Base-by-base conservation (phyloP, 352 stramenopile species). In the Pythium volutum region DNA sequence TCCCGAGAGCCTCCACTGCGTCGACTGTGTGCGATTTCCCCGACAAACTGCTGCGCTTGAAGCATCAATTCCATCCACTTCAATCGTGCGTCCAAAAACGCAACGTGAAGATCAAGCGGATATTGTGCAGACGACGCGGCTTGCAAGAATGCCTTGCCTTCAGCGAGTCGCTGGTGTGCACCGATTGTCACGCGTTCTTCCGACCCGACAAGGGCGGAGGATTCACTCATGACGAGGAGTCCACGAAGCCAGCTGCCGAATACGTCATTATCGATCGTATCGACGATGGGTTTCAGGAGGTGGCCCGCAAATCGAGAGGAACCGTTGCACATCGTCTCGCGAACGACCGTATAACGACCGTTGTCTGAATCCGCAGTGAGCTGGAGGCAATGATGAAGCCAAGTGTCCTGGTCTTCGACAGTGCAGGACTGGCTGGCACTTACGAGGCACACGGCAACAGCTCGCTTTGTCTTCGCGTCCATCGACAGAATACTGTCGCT, bases 171-270 rank as follows among this genome's bases (percentile, higher is more conserved):
- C 6, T 42, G n/a, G 14, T 55, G 31, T 1, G 48, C 48, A 16
- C 22, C 33, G 3, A 55, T 43, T 18, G 48, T 43, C 11, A 55
- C 48, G 22, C n/a, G 15, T 29, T 23, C 25, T 16, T 38, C 41
- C 36, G 45, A 81, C 61, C n/a, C 55, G 47, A 15, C 59, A 69
- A 41, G 4, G 7, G 20, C 48, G 51, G 78, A 73, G 5, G 74
- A 68, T 62, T 77, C 51, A 51, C 66, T 74, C 36, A 81, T 42
- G 2, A 46, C 69, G 10, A 59, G 42, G 18, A 87, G 52, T 20
- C 71, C 75, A 26, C 67, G 51, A 9, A 87, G 25, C 77, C 77
- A 87, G 11, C 74, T 68, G 23, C 75, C 73, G 69, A 79, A 82
- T 41, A 65, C 77, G 43, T 84, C 74, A 25, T 70, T 73, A 22